These are phyloP conservation scores for Teratosphaeria epicoccoides DNA, from an alignment of 2,329 filamentous ascomycete genomes.

Conservation along the genomic window DNA sequence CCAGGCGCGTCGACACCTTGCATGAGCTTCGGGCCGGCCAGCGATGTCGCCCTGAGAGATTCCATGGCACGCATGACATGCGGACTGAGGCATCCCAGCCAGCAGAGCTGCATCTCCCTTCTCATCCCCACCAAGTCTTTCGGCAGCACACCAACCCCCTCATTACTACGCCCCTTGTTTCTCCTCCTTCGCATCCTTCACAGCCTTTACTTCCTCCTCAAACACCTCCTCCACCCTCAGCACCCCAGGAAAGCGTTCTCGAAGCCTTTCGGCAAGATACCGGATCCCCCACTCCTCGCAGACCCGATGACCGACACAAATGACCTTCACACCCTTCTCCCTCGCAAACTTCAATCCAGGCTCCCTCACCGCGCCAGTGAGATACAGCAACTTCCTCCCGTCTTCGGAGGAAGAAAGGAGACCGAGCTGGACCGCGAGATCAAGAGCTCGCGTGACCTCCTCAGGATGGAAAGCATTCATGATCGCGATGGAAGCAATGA, in stretches of 20 bases:
- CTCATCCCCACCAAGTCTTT: too few species aligned
- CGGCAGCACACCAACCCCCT: too few species aligned
- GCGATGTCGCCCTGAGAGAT: too few species aligned
- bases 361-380: neutral
- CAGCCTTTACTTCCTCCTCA: neutral
- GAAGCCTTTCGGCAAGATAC: neutral
- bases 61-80: too few species aligned
- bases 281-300: neutral
- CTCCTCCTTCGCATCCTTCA: neutral
- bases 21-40: too few species aligned
- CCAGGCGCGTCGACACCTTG: too few species aligned
- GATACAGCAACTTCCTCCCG: neutral
- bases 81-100: too few species aligned
- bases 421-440: neutral
- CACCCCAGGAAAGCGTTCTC: neutral
- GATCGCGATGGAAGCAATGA: neutral
- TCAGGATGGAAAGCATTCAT: neutral
- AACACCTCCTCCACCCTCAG: neutral
- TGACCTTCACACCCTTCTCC: neutral
- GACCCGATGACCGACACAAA: neutral
- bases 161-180: too few species aligned
- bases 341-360: neutral
- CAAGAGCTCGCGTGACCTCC: neutral
- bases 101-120: too few species aligned
- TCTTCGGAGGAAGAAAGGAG: neutral